phyloP scores from a whole-genome alignment of 2,329 filamentous ascomycete genomes.

The Bipolaris cookei region DNA sequence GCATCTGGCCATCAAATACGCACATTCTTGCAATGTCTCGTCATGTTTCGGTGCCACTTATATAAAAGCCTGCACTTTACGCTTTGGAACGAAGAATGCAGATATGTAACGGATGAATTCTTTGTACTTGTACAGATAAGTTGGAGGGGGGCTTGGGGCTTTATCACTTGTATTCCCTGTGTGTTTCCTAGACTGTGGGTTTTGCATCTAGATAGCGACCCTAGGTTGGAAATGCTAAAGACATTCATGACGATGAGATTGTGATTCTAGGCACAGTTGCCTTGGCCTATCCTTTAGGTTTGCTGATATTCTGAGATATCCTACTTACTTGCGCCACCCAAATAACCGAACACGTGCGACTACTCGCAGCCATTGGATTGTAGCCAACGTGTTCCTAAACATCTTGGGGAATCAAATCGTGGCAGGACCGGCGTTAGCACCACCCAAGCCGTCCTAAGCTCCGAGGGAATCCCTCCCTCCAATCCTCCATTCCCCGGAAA shows the following conservation, averaged over 20 bases:
- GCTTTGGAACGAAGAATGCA: slow-evolving; percentile 26
- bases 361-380: neutral
- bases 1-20: slow-evolving; percentile 1
- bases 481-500: neutral
- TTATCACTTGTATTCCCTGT: slow-evolving; percentile 2
- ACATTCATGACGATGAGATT: slow-evolving; percentile 5
- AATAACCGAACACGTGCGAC: slow-evolving; percentile 2
- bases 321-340: neutral
- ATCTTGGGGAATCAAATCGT: neutral
- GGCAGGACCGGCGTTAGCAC: slow-evolving; percentile 13
- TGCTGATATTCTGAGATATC: neutral
- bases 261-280: neutral
- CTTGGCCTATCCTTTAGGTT: neutral
- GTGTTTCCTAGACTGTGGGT: slow-evolving; percentile 3
- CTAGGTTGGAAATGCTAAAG: slow-evolving; percentile 6
- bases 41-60: slow-evolving; percentile 7
- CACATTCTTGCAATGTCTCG: neutral
- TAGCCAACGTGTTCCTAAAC: slow-evolving; percentile 11
- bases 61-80: slow-evolving; percentile 11
- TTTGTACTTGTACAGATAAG: slow-evolving; percentile 39
- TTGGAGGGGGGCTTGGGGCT: slow-evolving; percentile 14
- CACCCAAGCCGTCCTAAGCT: slow-evolving; percentile 10
- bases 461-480: neutral
- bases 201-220: neutral
- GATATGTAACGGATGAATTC: slow-evolving; percentile 23